Evolutionary conservation across 176 grass and related monocot genomes (phyloP).

Genomic region (Juncus inflexus): DNA sequence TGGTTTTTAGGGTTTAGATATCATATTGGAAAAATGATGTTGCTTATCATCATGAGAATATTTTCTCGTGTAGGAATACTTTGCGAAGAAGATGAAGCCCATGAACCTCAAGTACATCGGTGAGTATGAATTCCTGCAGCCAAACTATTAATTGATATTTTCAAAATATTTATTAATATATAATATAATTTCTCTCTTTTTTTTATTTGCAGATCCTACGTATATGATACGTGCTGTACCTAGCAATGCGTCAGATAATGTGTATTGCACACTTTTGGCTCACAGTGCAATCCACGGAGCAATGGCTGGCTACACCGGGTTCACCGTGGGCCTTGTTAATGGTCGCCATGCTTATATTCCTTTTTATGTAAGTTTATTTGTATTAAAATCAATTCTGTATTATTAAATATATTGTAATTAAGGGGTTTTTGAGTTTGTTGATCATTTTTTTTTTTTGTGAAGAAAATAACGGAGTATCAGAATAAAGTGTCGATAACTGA

Average conservation of each 20-base stretch:
- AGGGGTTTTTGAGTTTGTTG: no score
- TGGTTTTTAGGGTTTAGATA: neutral
- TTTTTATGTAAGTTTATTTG: conserved; percentile 57
- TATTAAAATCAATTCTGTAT: neutral
- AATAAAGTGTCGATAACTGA: conserved; percentile 85
- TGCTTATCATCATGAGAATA: neutral
- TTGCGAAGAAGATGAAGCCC: conserved; percentile 63
- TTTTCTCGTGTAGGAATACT: conserved; percentile 57
- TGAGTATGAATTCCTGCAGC: conserved; percentile 6
- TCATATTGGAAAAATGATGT: neutral
- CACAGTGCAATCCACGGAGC: conserved; percentile 88
- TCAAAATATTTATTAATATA: neutral
- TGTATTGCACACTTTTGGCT: conserved; percentile 84
- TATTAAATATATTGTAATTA: neutral
- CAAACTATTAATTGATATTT: no score
- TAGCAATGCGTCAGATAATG: conserved; percentile 93
- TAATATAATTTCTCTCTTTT: conserved; percentile 9
- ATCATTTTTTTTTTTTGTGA: conserved; percentile 7
- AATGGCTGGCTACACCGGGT: conserved; percentile 98
- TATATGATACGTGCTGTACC: conserved; percentile 99
- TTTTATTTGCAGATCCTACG: conserved; percentile 76
- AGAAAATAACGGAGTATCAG: conserved; percentile 75
- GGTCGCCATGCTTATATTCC: conserved; percentile 90
- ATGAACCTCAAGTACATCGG: conserved; percentile 99
- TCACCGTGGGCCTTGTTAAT: conserved; percentile 72